phyloP scores from a whole-genome alignment of 805 yeast species.

The Tetrapisispora fleetii region DNA sequence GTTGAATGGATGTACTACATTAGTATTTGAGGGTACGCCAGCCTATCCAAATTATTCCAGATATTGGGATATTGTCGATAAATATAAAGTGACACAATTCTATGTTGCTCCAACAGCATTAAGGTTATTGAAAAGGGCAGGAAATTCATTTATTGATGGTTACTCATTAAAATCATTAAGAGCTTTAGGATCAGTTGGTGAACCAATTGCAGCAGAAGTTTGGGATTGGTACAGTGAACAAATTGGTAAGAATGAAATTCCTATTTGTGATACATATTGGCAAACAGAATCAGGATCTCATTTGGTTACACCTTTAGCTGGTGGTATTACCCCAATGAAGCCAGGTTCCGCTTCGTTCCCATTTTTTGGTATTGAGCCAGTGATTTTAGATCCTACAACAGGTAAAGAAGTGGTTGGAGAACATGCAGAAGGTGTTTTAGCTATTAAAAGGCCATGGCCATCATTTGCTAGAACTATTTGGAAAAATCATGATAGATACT shows the following conservation, averaged over 20 bases:
- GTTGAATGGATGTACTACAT: slow-evolving; percentile 63
- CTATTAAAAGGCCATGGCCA: slow-evolving; percentile 69
- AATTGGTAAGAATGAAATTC: slow-evolving; percentile 60
- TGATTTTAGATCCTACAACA: slow-evolving; percentile 61
- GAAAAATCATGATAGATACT: slow-evolving; percentile 61
- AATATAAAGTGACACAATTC: slow-evolving; percentile 65
- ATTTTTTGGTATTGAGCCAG: slow-evolving; percentile 70
- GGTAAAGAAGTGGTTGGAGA: slow-evolving; percentile 61
- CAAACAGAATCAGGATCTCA: slow-evolving; percentile 84
- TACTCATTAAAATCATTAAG: slow-evolving; percentile 57
- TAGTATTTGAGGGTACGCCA: slow-evolving; percentile 81
- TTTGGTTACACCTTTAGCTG: slow-evolving; percentile 66
- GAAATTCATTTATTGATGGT: slow-evolving; percentile 50
- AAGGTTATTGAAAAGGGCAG: slow-evolving; percentile 66
- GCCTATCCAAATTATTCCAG: slow-evolving; percentile 74
- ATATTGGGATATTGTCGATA: slow-evolving; percentile 69
- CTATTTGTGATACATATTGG: slow-evolving; percentile 80
- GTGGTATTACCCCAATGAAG: slow-evolving; percentile 67
- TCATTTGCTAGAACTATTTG: slow-evolving; percentile 77
- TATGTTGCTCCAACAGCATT: slow-evolving; percentile 81
- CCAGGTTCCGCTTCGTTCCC: slow-evolving; percentile 84
- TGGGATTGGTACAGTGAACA: slow-evolving; percentile 80
- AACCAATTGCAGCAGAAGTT: slow-evolving; percentile 75
- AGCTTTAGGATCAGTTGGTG: slow-evolving; percentile 75
- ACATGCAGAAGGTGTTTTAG: slow-evolving; percentile 74